A percentile compares a stretch with the other conserved stretches of the same genome.
Conservation (phyloP, 2,329 filamentous ascomycete genomes). For the Aspergillus melleus region DNA sequence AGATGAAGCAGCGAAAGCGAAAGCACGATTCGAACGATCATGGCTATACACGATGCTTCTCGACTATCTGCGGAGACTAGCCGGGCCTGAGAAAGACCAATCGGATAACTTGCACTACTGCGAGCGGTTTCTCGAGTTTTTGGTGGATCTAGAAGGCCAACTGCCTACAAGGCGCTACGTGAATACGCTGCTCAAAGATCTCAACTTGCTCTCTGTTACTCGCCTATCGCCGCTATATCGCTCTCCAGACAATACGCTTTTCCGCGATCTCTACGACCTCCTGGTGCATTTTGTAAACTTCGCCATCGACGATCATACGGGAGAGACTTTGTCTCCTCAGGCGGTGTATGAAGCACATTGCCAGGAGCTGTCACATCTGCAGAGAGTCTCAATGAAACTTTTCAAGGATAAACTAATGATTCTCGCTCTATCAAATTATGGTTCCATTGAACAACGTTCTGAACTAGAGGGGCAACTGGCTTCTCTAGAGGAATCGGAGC, state of each 20-base stretch:
- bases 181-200: slow-evolving; percentile 80
- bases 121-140: slow-evolving; percentile 87
- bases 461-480: slow-evolving; percentile 78
- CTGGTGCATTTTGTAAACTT: slow-evolving; percentile 86
- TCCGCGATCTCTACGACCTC: slow-evolving; percentile 79
- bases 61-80: slow-evolving; percentile 76
- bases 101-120: slow-evolving; percentile 75
- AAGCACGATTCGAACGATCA: slow-evolving; percentile 83
- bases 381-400: slow-evolving; percentile 73
- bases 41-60: slow-evolving; percentile 88
- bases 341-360: slow-evolving; percentile 82
- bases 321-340: slow-evolving; percentile 68
- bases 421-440: slow-evolving; percentile 88
- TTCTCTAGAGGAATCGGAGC: slow-evolving; percentile 70
- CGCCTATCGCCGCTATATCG: slow-evolving; percentile 76
- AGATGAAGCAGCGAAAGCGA: slow-evolving; percentile 75
- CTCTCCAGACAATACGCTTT: slow-evolving; percentile 69
- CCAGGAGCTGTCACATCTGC: slow-evolving; percentile 71
- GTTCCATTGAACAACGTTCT: slow-evolving; percentile 74
- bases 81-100: slow-evolving; percentile 48
- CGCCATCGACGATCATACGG: slow-evolving; percentile 86
- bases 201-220: slow-evolving; percentile 78
- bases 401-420: slow-evolving; percentile 92
- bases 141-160: slow-evolving; percentile 89
- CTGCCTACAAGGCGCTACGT: slow-evolving; percentile 91